phyloP scores from a whole-genome alignment of 2,329 filamentous ascomycete species.

The Thelonectria blattea region DNA sequence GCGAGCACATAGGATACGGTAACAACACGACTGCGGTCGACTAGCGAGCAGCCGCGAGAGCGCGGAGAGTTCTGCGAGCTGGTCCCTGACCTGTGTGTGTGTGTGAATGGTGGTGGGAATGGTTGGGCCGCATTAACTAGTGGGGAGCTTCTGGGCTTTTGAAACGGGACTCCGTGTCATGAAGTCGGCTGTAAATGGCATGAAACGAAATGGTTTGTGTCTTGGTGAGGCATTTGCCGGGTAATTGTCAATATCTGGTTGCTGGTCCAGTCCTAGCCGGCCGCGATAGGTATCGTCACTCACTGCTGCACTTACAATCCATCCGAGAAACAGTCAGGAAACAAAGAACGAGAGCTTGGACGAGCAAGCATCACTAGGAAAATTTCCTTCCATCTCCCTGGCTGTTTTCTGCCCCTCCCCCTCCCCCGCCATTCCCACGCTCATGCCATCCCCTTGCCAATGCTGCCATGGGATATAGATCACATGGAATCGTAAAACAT shows the following conservation, averaged over 20 bases:
- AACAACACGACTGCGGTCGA: background rate
- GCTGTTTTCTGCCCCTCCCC: slow-evolving; percentile 21
- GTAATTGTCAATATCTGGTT: background rate
- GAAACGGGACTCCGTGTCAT: slow-evolving; percentile 3
- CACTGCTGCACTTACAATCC: background rate
- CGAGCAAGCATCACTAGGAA: background rate
- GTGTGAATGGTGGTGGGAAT: slow-evolving; percentile 4
- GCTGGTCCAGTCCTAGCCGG: background rate
- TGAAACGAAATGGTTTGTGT: background rate
- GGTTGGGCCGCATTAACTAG: slow-evolving; percentile 7
- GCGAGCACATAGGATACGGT: background rate
- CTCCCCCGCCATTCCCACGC: slow-evolving; percentile 36
- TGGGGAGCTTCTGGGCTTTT: background rate
- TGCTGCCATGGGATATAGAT: slow-evolving; percentile 27
- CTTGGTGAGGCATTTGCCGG: slow-evolving; percentile 13
- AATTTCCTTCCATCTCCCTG: background rate
- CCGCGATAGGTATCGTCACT: background rate
- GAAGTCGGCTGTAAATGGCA: slow-evolving; percentile 5
- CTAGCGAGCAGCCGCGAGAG: background rate
- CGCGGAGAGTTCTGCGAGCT: background rate
- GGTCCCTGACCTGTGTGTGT: background rate
- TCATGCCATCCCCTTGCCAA: slow-evolving; percentile 19
- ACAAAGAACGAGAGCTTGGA: slow-evolving; percentile 5
- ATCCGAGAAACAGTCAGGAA: background rate
- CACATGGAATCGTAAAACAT: slow-evolving; percentile 34